A percentile compares a stretch with the other conserved stretches of the same genome.
phyloP scores from a whole-genome alignment of 1,284 basidiomycete species.

The Trametes versicolor region DNA sequence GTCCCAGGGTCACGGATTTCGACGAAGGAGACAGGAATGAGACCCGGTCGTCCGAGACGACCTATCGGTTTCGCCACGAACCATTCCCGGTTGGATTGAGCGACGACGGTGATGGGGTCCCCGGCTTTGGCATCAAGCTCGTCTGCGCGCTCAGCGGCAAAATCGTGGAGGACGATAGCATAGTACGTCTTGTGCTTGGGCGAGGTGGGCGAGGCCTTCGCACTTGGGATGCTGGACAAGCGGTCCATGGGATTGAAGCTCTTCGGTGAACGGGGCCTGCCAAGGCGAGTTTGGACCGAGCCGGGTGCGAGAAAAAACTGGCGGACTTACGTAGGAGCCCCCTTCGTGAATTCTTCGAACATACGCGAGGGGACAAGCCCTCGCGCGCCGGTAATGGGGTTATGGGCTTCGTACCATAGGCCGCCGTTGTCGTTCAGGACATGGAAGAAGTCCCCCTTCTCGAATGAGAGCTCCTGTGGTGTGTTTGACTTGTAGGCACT shows the following conservation, averaged over 20 bases:
- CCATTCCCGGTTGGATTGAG: conserved; percentile 92
- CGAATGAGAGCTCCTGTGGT: conserved; percentile 91
- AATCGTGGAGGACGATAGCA: conserved; percentile 96
- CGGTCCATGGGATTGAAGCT: conserved; percentile 27
- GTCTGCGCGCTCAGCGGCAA: conserved; percentile 93
- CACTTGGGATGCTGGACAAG: conserved; percentile 41
- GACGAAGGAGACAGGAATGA: conserved; percentile 97
- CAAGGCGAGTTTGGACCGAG: not conserved
- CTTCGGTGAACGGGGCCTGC: conserved; percentile 35
- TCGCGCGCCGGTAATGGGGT: conserved; percentile 91
- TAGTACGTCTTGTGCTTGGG: conserved; percentile 79
- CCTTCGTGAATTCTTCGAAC: conserved; percentile 92
- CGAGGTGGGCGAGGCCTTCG: conserved; percentile 33
- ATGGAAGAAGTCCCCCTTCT: conserved; percentile 98
- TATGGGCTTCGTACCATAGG: conserved; percentile 88
- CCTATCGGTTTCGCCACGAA: conserved; percentile 96
- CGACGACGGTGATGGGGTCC: conserved; percentile 92
- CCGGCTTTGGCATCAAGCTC: conserved; percentile 96
- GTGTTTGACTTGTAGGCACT: conserved; percentile 74
- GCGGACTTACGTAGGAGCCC: conserved; percentile 63
- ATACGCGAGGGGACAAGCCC: conserved; percentile 88
- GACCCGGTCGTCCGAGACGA: conserved; percentile 91
- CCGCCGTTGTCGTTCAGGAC: conserved; percentile 74
- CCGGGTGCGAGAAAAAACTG: not conserved
- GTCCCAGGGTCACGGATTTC: conserved; percentile 94